Base-by-base conservation (phyloP, 2,329 filamentous ascomycete genomes). In the Thielaviopsis euricoi region DNA sequence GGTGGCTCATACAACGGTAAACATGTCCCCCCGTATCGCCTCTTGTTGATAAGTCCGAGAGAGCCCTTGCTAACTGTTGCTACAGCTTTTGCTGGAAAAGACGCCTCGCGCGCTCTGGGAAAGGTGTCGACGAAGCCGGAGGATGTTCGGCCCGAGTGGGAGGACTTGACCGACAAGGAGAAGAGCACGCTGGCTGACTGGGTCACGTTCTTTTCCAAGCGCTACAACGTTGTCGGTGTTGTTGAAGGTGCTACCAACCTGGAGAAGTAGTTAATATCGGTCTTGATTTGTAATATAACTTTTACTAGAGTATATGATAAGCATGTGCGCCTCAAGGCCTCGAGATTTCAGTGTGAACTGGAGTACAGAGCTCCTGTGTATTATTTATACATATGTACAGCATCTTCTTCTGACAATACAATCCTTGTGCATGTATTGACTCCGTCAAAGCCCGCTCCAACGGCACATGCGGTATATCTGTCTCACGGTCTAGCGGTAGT, bases 161-260 rank as follows among this genome's bases (percentile, higher is more conserved):
- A 85, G 59, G 86, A 89, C 66, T 75, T 98, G 55, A 76, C 77
- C 15, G 89, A 95, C 22, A 89, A 93, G 71, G 84, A 96, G 69
- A 88, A 93, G 74, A 81, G 80, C 25, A 84, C 86, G 2, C 73
- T 98, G 61, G 79, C 91, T 57, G 93, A 98, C 70, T 98, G 93
- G 93, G 82, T 85, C 62, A 95, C 86, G 1, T 98, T 95, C 73
- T 98, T 98, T 72, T 88, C 86, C 64, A 98, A 97, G 75, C 79
- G 93, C 59, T 98, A 98, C 74, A 97, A 95, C 66, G 80, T 97
- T 55, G 82, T 94, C 52, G 89, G 88, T 15, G 69, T 76, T 58
- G 80, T 86, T 17, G 72, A 77, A 60, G 80, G 79, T 40, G 80
- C 80, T 26, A 81, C 76, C 26, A 83, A 83, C 65, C 71, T 73